Evolutionary conservation across 2,329 filamentous ascomycete genomes (phyloP).

Genomic region (Pseudogymnoascus sp.): DNA sequence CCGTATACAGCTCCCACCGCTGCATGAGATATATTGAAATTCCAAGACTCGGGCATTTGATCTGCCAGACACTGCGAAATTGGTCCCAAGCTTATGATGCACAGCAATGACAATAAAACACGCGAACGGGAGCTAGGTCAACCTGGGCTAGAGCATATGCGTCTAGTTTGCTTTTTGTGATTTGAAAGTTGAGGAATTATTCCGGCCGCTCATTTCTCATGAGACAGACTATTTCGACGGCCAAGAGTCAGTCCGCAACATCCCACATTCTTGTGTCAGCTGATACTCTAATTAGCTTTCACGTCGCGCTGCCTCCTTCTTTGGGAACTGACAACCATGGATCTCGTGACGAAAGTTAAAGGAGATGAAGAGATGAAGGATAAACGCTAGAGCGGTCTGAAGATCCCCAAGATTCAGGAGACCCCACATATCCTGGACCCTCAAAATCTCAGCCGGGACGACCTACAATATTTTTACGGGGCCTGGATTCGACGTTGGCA

Average conservation of each 20-base stretch:
- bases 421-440: conserved; percentile 6
- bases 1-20: not conserved
- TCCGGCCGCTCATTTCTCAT: conserved; percentile 3
- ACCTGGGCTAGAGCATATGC: not conserved
- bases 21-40: not conserved
- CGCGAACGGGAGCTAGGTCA: conserved; percentile 4
- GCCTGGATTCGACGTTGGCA: conserved; percentile 3
- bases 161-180: conserved; percentile 1
- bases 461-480: not conserved
- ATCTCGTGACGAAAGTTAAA: not conserved
- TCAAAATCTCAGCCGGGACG: not conserved
- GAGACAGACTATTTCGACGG: conserved; percentile 1
- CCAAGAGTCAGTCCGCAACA: not conserved
- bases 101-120: conserved; percentile 8
- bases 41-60: not conserved
- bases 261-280: not conserved
- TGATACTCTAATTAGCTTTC: not conserved
- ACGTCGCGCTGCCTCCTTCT: not conserved
- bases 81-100: conserved; percentile 1
- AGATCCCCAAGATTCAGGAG: conserved; percentile 1
- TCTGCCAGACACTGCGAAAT: not conserved
- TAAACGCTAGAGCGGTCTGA: conserved; percentile 1
- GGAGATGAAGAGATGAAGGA: not conserved
- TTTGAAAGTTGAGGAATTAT: conserved; percentile 7
- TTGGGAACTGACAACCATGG: not conserved